phyloP scores from a whole-genome alignment of 2,329 filamentous ascomycete species.

The Calonectria multiphialidica region DNA sequence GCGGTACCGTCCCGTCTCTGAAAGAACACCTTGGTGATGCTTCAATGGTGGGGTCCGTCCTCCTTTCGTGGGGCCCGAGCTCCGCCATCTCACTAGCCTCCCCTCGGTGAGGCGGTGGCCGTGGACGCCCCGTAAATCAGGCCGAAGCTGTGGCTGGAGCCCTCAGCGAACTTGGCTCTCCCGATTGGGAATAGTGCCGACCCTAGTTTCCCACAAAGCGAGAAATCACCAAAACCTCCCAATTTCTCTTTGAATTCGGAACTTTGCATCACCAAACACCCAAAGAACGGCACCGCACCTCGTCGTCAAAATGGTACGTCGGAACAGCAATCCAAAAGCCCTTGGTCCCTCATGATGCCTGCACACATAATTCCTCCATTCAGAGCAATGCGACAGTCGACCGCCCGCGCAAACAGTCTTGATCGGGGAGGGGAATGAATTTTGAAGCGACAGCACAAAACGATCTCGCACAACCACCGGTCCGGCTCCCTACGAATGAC shows the following conservation, averaged over 20 bases:
- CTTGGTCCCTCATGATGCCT: constrained; percentile 20
- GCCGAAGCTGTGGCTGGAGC: constrained; percentile 41
- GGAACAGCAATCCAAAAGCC: constrained; percentile 34
- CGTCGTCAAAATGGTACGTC: constrained; percentile 64
- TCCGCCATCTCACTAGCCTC: constrained; percentile 35
- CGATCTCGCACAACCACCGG: constrained; percentile 32
- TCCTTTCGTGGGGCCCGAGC: constrained; percentile 41
- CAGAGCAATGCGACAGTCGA: constrained; percentile 39
- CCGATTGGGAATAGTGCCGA: constrained; percentile 51
- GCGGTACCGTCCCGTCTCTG: constrained; percentile 35
- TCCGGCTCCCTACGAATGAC: constrained; percentile 26
- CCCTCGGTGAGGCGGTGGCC: constrained; percentile 35
- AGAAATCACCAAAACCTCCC: constrained; percentile 58
- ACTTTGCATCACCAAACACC: constrained; percentile 58
- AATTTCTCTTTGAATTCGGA: constrained; percentile 53
- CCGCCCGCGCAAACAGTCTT: constrained; percentile 48
- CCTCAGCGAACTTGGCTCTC: constrained; percentile 41
- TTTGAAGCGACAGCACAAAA: constrained; percentile 37
- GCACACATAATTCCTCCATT: constrained; percentile 14
- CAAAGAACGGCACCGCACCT: constrained; percentile 56
- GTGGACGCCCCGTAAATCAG: constrained; percentile 40
- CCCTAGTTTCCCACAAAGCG: constrained; percentile 59
- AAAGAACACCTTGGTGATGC: constrained; percentile 48
- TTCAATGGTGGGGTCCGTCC: constrained; percentile 44
- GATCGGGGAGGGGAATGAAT: constrained; percentile 40